Evolutionary conservation across 257 asterid species (phyloP).

Genomic region (Petunia secreta): DNA sequence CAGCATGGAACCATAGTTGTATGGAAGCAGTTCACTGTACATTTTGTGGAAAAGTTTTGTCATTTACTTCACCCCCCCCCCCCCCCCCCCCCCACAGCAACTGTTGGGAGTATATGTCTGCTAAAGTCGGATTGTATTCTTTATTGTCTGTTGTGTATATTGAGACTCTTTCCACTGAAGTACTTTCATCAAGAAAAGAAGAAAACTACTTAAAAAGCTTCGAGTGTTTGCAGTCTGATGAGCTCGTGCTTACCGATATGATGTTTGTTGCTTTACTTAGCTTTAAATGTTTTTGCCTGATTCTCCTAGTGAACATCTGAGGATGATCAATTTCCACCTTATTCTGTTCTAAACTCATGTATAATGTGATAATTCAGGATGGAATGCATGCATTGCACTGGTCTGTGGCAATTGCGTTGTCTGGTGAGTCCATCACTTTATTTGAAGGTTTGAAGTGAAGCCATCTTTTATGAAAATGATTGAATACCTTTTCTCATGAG

Average conservation of each 20-base stretch:
- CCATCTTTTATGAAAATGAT: neutral
- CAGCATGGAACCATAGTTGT: neutral
- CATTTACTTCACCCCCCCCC: neutral
- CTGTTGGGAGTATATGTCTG: neutral
- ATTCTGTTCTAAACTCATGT: constrained; percentile 28
- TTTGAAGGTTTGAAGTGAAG: neutral
- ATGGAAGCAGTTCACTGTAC: neutral
- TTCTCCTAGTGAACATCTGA: neutral
- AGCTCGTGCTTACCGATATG: neutral
- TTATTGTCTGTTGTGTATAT: neutral
- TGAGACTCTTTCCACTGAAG: neutral
- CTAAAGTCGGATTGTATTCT: neutral
- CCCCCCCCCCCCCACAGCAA: neutral
- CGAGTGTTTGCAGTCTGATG: neutral
- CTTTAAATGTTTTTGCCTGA: neutral
- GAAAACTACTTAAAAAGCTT: neutral
- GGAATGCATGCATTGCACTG: constrained; percentile 99
- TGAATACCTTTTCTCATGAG: neutral
- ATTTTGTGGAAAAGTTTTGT: neutral
- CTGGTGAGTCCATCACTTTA: constrained; percentile 61
- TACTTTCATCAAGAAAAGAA: neutral
- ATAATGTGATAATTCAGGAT: constrained; percentile 52
- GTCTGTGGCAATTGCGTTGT: constrained; percentile 97
- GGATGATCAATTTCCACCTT: neutral
- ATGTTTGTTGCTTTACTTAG: neutral